Evolutionary conservation across 805 yeast species (phyloP).

Genomic region (Starmerella stigmatis): DNA sequence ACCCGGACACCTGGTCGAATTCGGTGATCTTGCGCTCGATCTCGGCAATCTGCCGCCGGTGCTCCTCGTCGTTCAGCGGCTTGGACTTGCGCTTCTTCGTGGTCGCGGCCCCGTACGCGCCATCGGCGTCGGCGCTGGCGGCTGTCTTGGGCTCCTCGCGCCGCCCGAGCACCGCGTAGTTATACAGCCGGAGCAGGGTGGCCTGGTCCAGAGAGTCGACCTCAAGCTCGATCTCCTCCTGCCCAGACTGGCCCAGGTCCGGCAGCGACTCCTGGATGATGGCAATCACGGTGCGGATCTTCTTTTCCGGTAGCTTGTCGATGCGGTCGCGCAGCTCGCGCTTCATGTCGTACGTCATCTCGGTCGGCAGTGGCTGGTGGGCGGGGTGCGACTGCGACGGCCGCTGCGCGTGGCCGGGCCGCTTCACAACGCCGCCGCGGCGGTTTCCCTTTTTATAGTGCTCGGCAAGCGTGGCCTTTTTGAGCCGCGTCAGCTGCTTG

Average conservation of each 20-base stretch:
- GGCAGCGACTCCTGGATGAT: slow-evolving; percentile 74
- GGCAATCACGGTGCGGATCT: slow-evolving; percentile 69
- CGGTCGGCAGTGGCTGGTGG: slow-evolving; percentile 17
- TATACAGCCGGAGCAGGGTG: slow-evolving; percentile 73
- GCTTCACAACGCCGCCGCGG: slow-evolving; percentile 10
- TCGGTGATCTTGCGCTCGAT: slow-evolving; percentile 68
- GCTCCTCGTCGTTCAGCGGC: slow-evolving; percentile 56
- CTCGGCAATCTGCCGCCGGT: slow-evolving; percentile 54
- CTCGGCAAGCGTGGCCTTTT: slow-evolving; percentile 32
- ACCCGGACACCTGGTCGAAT: slow-evolving; percentile 36
- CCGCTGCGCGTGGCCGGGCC: slow-evolving; percentile 8
- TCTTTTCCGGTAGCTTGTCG: slow-evolving; percentile 59
- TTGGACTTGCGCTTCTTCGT: slow-evolving; percentile 40
- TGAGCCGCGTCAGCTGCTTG: slow-evolving; percentile 69
- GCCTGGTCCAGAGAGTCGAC: slow-evolving; percentile 83
- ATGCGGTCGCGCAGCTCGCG: slow-evolving; percentile 82
- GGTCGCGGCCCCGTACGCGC: no score
- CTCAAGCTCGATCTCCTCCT: slow-evolving; percentile 93
- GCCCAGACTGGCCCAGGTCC: slow-evolving; percentile 45
- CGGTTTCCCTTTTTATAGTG: slow-evolving; percentile 18
- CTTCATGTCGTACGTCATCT: slow-evolving; percentile 91
- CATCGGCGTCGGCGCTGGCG: slow-evolving; percentile 5
- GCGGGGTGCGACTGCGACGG: slow-evolving; percentile 5
- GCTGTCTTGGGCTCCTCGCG: slow-evolving; percentile 20
- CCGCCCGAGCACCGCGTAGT: slow-evolving; percentile 50